Base-by-base conservation (phyloP, 164 flowering plant genomes). In the Berberis vulgaris region DNA sequence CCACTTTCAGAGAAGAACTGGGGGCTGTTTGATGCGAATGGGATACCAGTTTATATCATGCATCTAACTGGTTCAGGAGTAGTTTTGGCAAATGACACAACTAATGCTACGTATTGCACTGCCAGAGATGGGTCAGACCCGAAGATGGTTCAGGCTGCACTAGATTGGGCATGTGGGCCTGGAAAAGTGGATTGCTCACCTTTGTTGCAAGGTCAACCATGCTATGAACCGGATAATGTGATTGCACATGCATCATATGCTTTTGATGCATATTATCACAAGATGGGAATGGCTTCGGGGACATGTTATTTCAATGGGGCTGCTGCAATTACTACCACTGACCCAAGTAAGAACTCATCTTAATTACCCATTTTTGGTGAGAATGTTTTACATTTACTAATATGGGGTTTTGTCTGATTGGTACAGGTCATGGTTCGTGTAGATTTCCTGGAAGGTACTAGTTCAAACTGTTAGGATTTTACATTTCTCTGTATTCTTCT, bases 91-190 rank as follows among this genome's bases (percentile, higher is more conserved):
- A 91, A 89, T 77, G 96, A 87, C 71, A 87, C 96, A 0, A 86
- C 98, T n/a, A 84, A 87, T 65, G 86, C 86, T 61, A 86, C 96
- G 0, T 89, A 72, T 43, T 92, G 98, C 71, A 76, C 80, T 13
- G 86, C 91, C 1, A 84, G 68, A 74, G 83, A 77, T 12, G 84
- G 83, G 60, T 81, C 86, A 38, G 96, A 92, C 63, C 60, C 52
- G 3, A 92, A 89, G 81, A 76, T 87, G 93, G 67, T 87, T 59
- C 98, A 89, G 77, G 96, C 96, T 1, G 98, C 86, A 1, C 63
- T 87, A 49, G 96, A 89, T 72, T 92, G 98, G 96, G 96, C 98
- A 8, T 92, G 97, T 77, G 97, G 97, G 44, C 90, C 92, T 6
- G 97, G 96, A 45, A 87, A 84, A 70, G 97, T 87, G 43, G 79